phyloP scores from a whole-genome alignment of 345 rosid species.

The Moringa oleifera region DNA sequence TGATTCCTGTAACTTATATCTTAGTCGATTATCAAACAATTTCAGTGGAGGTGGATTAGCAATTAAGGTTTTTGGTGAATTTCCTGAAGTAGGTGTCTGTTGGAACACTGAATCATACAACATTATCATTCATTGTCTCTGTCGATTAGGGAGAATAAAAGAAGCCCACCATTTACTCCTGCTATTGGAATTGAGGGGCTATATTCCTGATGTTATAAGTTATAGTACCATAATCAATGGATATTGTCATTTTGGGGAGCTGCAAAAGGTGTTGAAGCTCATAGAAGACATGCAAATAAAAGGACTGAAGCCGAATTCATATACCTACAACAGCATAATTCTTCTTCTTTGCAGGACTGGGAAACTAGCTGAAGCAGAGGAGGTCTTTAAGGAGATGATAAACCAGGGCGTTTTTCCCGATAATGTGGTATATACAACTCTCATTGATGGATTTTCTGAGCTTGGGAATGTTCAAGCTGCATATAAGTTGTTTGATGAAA shows the following conservation, averaged over 20 bases:
- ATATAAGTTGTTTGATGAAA: conserved; percentile 47
- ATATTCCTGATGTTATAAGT: conserved; percentile 75
- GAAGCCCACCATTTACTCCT: conserved; percentile 74
- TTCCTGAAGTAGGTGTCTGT: conserved; percentile 51
- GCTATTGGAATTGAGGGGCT: conserved; percentile 68
- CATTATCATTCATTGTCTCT: conserved; percentile 56
- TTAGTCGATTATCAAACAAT: conserved; percentile 43
- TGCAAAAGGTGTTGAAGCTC: conserved; percentile 46
- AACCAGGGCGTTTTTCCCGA: conserved; percentile 51
- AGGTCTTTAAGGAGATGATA: conserved; percentile 58
- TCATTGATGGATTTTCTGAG: conserved; percentile 75
- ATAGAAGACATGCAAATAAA: conserved; percentile 59
- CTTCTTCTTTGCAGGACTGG: conserved; percentile 47
- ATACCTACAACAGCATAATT: conserved; percentile 73
- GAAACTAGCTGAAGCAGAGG: conserved; percentile 57
- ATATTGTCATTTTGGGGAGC: conserved; percentile 54
- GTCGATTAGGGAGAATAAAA: conserved; percentile 45
- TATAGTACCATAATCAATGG: conserved; percentile 78
- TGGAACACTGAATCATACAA: conserved; percentile 80
- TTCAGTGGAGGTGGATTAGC: conserved; percentile 28
- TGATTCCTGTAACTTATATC: conserved; percentile 79
- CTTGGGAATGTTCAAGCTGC: conserved; percentile 53
- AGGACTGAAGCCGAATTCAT: conserved; percentile 61
- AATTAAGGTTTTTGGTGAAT: conserved; percentile 43
- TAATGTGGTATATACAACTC: conserved; percentile 67